Base-by-base conservation (phyloP, 345 rosid species). In the Eucalyptus fibrosa region DNA sequence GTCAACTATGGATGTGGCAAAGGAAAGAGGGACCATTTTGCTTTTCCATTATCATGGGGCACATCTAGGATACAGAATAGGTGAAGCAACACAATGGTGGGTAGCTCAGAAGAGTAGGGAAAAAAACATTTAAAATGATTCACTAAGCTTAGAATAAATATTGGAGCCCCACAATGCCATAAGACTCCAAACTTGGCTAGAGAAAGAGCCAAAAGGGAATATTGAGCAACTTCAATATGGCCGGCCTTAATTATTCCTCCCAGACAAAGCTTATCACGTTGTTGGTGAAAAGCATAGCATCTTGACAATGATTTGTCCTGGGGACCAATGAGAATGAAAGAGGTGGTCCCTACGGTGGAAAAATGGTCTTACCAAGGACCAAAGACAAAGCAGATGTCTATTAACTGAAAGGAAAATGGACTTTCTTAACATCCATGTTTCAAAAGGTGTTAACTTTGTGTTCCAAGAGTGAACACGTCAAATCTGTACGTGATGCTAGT, bases 271-370 rank as follows among this genome's bases (percentile, higher is more conserved):
- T 93, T 94, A 96, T 94, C 95, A 91, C 89, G 49, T 90, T 96
- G 98, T 93, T 92, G 90, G 94, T 89, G 91, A 93, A 96, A 93
- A 92, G 87, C 82, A 92, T 88, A 93, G 94, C 99, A 96, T 88
- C 60, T 32, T 91, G 93, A 94, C 91, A 91, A 89, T 82, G 92
- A 94, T 91, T 91, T 93, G 93, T 93, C 91, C 81, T 42, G 86
- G 94, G 95, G 98, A 95, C 96, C 96, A 94, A 87, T 37, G 67
- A 87, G 47, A 86, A 49, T 86, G 55, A 30, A 67, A 56, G 21
- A 5, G 67, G 86, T 90, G 95, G 95, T 91, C 95, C 95, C 91
- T 88, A 50, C 40, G 51, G 49, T 91, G 88, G 88, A 65, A 60
- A 40, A 34, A 85, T 89, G 88, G 88, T 89, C 88, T 82, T 47